A percentile compares a stretch with the other conserved stretches of the same genome.
These are phyloP conservation scores for Mariannaea elegans DNA, from an alignment of 2,329 filamentous ascomycete genomes.

Conservation along the genomic window DNA sequence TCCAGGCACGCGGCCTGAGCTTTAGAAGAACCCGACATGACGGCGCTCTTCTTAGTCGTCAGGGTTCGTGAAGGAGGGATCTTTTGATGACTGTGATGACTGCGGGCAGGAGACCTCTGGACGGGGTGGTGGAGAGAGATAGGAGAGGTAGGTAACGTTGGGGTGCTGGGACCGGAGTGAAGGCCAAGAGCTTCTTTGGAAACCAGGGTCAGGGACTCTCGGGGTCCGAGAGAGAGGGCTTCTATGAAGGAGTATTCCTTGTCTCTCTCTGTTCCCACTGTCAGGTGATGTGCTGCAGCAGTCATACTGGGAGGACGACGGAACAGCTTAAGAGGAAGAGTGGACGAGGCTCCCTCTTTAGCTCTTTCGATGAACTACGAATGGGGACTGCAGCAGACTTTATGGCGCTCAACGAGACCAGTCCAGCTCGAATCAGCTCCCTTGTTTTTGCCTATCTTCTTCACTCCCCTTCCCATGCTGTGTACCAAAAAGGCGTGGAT, in stretches of 20 bases:
- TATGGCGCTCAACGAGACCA: constrained; percentile 34
- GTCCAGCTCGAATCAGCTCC: constrained; percentile 20
- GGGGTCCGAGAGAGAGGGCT: constrained; percentile 40
- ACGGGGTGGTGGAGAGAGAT: background rate
- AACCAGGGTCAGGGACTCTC: constrained; percentile 39
- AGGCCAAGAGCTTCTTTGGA: constrained; percentile 41
- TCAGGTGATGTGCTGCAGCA: constrained; percentile 18
- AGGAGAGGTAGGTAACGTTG: constrained; percentile 12
- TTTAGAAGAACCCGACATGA: constrained; percentile 38
- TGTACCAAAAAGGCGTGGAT: constrained; percentile 1
- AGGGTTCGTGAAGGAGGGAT: constrained; percentile 24
- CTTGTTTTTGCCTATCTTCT: background rate
- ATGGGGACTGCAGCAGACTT: constrained; percentile 35
- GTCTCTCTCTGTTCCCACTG: constrained; percentile 34
- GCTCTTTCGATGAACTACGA: constrained; percentile 28
- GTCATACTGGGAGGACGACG: constrained; percentile 30
- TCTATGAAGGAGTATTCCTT: constrained; percentile 45
- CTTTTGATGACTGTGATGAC: background rate
- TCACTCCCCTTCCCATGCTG: background rate
- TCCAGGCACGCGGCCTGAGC: constrained; percentile 46
- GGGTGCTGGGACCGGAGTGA: constrained; percentile 10
- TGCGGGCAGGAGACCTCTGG: background rate
- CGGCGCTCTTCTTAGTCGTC: constrained; percentile 32
- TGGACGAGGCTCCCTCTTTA: constrained; percentile 24
- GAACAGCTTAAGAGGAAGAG: constrained; percentile 16